Evolutionary conservation across 2,329 filamentous ascomycete species (phyloP).

Genomic region (Talaromyces sp.): DNA sequence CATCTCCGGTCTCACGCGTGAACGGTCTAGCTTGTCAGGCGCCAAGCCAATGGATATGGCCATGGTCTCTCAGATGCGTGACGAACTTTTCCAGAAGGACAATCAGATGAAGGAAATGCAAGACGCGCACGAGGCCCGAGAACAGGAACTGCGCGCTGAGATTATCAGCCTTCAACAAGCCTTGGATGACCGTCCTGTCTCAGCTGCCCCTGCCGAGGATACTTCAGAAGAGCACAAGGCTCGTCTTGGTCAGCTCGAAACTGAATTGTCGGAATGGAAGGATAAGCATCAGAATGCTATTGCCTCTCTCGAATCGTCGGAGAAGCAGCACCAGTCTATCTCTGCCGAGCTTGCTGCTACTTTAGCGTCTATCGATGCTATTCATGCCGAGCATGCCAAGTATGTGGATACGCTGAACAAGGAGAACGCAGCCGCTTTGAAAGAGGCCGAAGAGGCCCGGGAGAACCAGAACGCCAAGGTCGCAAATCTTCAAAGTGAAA

Average conservation of each 20-base stretch:
- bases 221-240: constrained; percentile 41
- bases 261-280: constrained; percentile 70
- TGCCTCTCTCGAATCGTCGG: constrained; percentile 63
- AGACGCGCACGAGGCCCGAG: constrained; percentile 64
- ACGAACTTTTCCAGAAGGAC: constrained; percentile 83
- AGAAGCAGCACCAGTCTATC: constrained; percentile 65
- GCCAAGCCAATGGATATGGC: constrained; percentile 83
- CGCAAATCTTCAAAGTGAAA: constrained; percentile 61
- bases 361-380: constrained; percentile 47
- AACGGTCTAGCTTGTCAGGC: constrained; percentile 80
- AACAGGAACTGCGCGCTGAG: constrained; percentile 67
- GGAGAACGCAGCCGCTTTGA: constrained; percentile 35
- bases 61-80: constrained; percentile 77
- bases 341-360: constrained; percentile 69
- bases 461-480: constrained; percentile 56
- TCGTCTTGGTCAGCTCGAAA: constrained; percentile 61
- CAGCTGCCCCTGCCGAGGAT: not conserved
- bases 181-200: constrained; percentile 27
- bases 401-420: constrained; percentile 22
- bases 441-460: constrained; percentile 46
- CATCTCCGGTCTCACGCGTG: constrained; percentile 87
- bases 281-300: constrained; percentile 66
- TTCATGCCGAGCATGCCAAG: constrained; percentile 37
- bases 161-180: constrained; percentile 61
- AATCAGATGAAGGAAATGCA: constrained; percentile 69